phyloP scores from a whole-genome alignment of 1,139 yeast species.

The Yamadazyma songkhlaensis region DNA sequence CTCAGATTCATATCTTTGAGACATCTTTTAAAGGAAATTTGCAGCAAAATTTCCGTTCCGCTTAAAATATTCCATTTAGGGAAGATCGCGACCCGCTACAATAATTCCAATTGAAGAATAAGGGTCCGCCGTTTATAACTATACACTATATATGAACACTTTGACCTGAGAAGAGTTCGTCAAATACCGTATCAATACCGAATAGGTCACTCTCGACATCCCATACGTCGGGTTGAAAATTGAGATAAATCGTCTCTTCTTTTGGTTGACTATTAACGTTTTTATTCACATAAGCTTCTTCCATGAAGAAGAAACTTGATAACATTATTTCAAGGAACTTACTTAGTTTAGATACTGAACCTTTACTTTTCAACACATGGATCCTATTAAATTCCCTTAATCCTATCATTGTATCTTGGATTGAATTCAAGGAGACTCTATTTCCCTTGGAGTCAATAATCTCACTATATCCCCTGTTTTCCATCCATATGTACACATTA shows the following conservation, averaged over 20 bases:
- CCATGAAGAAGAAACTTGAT: constrained; percentile 6
- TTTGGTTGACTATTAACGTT: neutral
- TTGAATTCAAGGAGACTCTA: neutral
- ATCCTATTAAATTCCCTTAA: constrained; percentile 5
- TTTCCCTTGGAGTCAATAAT: neutral
- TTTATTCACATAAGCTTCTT: neutral
- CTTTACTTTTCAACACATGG: constrained; percentile 3
- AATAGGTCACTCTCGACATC: neutral
- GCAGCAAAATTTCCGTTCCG: neutral
- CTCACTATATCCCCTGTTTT: neutral
- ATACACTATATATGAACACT: neutral
- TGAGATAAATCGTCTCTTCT: neutral
- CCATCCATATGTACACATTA: constrained; percentile 6
- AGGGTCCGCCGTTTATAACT: too few relatives aligned
- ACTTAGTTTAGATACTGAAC: constrained; percentile 7
- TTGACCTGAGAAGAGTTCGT: neutral
- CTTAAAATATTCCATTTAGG: too few relatives aligned
- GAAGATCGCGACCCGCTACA: too few relatives aligned
- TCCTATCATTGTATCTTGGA: constrained; percentile 4
- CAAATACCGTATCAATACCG: neutral
- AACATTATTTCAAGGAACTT: constrained; percentile 7
- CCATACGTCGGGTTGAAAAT: neutral
- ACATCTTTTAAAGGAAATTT: neutral
- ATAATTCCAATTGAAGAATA: too few relatives aligned
- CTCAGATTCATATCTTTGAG: too few relatives aligned